A percentile compares a stretch with the other conserved stretches of the same genome.
These are phyloP conservation scores for Ascoidea rubescens DNA, from an alignment of 805 yeast species.

Conservation along the genomic window DNA sequence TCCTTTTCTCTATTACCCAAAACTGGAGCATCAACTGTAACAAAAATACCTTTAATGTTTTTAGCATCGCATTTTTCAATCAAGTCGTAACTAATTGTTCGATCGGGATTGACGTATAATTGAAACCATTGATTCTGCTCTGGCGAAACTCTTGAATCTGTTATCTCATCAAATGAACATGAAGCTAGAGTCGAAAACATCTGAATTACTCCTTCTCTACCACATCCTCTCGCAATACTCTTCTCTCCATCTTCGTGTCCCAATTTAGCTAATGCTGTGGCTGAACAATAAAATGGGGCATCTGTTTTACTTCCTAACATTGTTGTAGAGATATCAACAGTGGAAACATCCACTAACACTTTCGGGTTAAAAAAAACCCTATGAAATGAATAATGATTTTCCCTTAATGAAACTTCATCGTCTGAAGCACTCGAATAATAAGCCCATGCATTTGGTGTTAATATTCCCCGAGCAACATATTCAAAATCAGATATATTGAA, in stretches of 20 bases:
- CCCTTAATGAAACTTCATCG: constrained; percentile 82
- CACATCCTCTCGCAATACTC: constrained; percentile 26
- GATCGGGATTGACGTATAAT: constrained; percentile 29
- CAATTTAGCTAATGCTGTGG: constrained; percentile 30
- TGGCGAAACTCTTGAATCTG: constrained; percentile 13
- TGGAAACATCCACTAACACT: constrained; percentile 67
- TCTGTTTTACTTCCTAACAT: constrained; percentile 32
- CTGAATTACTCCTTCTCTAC: constrained; percentile 26
- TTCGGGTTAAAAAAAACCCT: constrained; percentile 79
- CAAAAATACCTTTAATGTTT: constrained; percentile 31
- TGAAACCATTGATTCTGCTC: constrained; percentile 30
- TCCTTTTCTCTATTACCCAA: constrained; percentile 42
- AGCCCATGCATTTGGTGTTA: constrained; percentile 79
- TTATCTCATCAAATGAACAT: constrained; percentile 26
- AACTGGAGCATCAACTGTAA: constrained; percentile 43
- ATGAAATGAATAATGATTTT: constrained; percentile 83
- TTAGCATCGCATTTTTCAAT: constrained; percentile 25
- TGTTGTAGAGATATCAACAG: constrained; percentile 50
- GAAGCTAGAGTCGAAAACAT: constrained; percentile 33
- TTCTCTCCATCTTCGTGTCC: constrained; percentile 32
- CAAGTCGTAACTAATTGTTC: constrained; percentile 17
- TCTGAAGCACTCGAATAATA: constrained; percentile 88
- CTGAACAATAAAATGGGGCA: constrained; percentile 34
- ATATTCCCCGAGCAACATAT: constrained; percentile 63
- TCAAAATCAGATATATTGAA: constrained; percentile 81